A percentile compares a stretch with the other conserved stretches of the same genome.
These are phyloP conservation scores for Xylariomycetidae sp. DNA, from an alignment of 2,329 filamentous ascomycete species.

Conservation along the genomic window DNA sequence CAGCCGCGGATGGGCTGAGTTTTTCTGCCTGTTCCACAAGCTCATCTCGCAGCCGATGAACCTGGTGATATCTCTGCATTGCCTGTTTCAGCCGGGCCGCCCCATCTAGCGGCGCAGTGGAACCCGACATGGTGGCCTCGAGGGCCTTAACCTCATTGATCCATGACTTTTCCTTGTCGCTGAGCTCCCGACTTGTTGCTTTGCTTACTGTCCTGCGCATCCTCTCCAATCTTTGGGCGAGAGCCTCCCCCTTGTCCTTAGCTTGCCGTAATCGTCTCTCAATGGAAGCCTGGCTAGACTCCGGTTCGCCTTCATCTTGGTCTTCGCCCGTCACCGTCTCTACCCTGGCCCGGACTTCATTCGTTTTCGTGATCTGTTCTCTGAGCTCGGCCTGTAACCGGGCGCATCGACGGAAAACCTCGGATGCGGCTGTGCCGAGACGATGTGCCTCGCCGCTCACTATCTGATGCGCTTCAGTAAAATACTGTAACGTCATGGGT, in stretches of 20 bases:
- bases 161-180: constrained; percentile 57
- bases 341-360: constrained; percentile 61
- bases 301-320: constrained; percentile 43
- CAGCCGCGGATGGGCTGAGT: constrained; percentile 25
- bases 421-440: constrained; percentile 64
- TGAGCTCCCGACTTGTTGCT: constrained; percentile 47
- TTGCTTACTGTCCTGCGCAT: constrained; percentile 38
- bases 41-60: constrained; percentile 49
- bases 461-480: constrained; percentile 69
- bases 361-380: constrained; percentile 62
- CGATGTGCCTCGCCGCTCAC: constrained; percentile 65
- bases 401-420: constrained; percentile 68
- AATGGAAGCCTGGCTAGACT: constrained; percentile 52
- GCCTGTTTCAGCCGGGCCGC: constrained; percentile 42
- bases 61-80: constrained; percentile 54
- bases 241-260: constrained; percentile 43
- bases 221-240: constrained; percentile 48
- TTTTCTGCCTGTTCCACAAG: constrained; percentile 47
- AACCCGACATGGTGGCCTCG: constrained; percentile 36
- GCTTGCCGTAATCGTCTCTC: constrained; percentile 45
- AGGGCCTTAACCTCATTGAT: constrained; percentile 36
- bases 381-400: constrained; percentile 62
- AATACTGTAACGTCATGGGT: constrained; percentile 64
- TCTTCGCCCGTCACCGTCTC: constrained; percentile 62
- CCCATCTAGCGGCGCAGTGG: constrained; percentile 25